These are phyloP conservation scores for Alternaria sp. DNA, from an alignment of 2,329 filamentous ascomycete species.

Conservation along the genomic window DNA sequence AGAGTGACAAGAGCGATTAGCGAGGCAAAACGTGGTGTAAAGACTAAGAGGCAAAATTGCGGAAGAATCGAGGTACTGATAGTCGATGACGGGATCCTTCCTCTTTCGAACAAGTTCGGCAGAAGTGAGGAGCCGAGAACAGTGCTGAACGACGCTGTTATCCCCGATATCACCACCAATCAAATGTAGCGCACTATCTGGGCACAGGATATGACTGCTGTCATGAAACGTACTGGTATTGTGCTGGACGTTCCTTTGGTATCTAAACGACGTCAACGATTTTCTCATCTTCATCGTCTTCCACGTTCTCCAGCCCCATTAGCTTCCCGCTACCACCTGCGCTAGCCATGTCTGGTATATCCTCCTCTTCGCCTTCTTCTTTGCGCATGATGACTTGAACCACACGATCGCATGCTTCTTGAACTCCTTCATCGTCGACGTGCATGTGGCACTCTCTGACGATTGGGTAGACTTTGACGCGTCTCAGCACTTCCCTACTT, in stretches of 20 bases:
- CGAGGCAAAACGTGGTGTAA: not conserved
- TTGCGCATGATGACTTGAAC: constrained; percentile 90
- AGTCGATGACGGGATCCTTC: constrained; percentile 23
- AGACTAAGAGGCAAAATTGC: not conserved
- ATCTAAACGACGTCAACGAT: constrained; percentile 46
- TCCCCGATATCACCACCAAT: constrained; percentile 28
- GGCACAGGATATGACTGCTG: not conserved
- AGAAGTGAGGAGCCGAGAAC: constrained; percentile 23
- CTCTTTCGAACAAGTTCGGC: constrained; percentile 8
- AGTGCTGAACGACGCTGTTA: constrained; percentile 11
- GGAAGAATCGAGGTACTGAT: not conserved
- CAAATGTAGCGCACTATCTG: not conserved
- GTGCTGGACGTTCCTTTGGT: not conserved
- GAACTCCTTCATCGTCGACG: constrained; percentile 79
- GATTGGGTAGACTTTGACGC: constrained; percentile 86
- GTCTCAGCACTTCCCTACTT: constrained; percentile 77
- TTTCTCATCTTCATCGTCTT: constrained; percentile 49
- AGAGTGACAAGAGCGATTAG: not conserved
- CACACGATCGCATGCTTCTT: constrained; percentile 85
- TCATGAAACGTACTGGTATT: constrained; percentile 2
- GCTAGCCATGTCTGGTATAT: constrained; percentile 43
- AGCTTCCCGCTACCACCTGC: constrained; percentile 35
- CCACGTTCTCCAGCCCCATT: constrained; percentile 41
- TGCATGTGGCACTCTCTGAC: constrained; percentile 84
- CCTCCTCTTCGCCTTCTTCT: constrained; percentile 68